Base-by-base conservation (phyloP, 371 early-diverging fungal species). In the Mucor mucedo region DNA sequence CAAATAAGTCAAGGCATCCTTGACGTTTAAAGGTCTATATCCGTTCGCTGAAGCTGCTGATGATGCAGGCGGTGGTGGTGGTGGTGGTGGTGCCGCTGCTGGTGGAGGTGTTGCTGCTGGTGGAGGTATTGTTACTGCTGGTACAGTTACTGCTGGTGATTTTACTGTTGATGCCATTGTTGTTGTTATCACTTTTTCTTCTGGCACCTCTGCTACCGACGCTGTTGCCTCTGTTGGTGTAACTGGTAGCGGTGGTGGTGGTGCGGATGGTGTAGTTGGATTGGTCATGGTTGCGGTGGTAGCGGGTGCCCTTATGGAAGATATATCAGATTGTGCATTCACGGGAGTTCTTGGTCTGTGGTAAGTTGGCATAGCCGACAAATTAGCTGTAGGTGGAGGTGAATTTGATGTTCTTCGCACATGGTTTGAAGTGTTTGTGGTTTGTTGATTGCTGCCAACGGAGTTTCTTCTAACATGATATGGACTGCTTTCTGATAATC, bases 1-100 rank as follows among this genome's bases (percentile, higher is more conserved):
- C 58, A 99, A 79, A 78, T 99, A 99, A 30, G 92, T 85, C 60
- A 99, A 80, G 1, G 99, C 99, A 72, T 99, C 99, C 50, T 84
- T 78, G 11, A 88, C 89, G 59, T 88, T 88, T 41, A 88, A 55
- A 13, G 79, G 79, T 38, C 79, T 65, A 53, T 79, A 79, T 3
- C 65, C 68, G 47, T 62, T 62, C 13, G 32, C 28, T 4, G 53
- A 28, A 28, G 21, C 40, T 29, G 44, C 3, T 7, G 44, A 38
- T 27, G 57, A 4, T 9, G 29, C 35, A 6, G 56, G 14, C 5
- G 29, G 1, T 61, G 44, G 1, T 33, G 61, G 10, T 28, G 47
- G 6, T 49, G 52, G 11, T 13, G 55, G 28, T 49, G 44, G 16
- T 55, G 55, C 7, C 4, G 44, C 8, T 2, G 40, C 2, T 27